Evolutionary conservation across 495 filamentous ascomycete species (phyloP).

Genomic region (Podospora comata): DNA sequence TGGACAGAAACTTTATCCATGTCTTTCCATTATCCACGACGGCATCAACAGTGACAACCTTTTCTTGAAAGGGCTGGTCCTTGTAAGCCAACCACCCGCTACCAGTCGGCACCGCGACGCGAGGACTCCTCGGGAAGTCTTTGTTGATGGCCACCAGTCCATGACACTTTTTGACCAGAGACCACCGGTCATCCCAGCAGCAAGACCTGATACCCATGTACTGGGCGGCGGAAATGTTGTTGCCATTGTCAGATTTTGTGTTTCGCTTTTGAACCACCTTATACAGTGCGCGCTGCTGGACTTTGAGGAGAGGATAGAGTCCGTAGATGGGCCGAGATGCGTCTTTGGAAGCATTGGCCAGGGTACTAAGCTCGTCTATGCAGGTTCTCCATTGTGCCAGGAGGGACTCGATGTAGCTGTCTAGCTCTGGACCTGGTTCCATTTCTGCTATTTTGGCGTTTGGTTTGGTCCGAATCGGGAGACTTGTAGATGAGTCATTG

Average conservation of each 20-base stretch:
- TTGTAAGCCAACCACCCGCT: constrained; percentile 29
- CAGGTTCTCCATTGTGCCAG: constrained; percentile 28
- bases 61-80: constrained; percentile 30
- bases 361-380: constrained; percentile 26
- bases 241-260: background rate
- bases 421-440: constrained; percentile 3
- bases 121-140: constrained; percentile 32
- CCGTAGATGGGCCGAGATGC: constrained; percentile 23
- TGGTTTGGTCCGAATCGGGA: background rate
- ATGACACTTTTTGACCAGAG: constrained; percentile 31
- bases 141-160: constrained; percentile 34
- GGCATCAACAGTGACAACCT: constrained; percentile 28
- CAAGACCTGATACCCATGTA: constrained; percentile 31
- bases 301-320: constrained; percentile 26
- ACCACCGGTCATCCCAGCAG: constrained; percentile 34
- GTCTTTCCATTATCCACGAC: constrained; percentile 34
- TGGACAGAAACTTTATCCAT: constrained; percentile 36
- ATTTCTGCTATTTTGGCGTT: background rate
- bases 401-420: constrained; percentile 23
- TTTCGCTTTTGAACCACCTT: constrained; percentile 25
- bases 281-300: constrained; percentile 33
- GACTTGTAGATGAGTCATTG: background rate
- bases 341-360: constrained; percentile 21
- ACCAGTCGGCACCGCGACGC: constrained; percentile 17
- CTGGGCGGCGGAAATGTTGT: constrained; percentile 25